Base-by-base conservation (phyloP, 441 rosid species). In the Brassica hybrid region DNA sequence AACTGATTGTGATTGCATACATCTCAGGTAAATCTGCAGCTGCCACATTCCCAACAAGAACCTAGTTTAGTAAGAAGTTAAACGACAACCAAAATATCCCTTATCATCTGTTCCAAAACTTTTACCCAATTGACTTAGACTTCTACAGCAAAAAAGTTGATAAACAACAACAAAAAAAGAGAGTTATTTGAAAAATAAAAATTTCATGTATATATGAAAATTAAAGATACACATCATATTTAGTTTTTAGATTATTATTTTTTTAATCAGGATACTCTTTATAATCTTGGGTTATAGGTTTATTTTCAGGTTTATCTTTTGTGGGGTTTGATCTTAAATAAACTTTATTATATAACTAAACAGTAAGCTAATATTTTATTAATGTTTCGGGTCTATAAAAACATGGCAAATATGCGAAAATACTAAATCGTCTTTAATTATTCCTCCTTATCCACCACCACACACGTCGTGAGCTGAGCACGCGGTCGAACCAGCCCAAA, bases 1-100 rank as follows among this genome's bases (percentile, higher is more conserved):
- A 76, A 43, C 25, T 61, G 7, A 52, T 48, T 69, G 9, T 61
- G 7, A 52, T 48, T 69, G 9, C 45, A 66, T 71, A 87, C 93
- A 97, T 92, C 79, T 94, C 97, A 7, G 98, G 98, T 67, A 85
- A 84, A 86, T 92, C 91, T 69, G 98, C 98, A 79, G 98, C 96
- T 65, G 87, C 75, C 25, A 94, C 21, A 83, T 94, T 95, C 84
- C 98, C 96, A 72, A 88, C 90, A 63, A 94, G 97, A 82, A 94
- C 96, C 98, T 94, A 82, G 45, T 73, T 73, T 19, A 58, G 43
- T 34, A 71, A 83, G 66, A 80, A 75, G 77, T 64, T 62, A 70
- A 50, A 68, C 76, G 75, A 19, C 17, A 74, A 76, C 59, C 69
- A 78, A 67, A 78, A 27, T 43, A 77, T 75, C 36, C 18, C 76